These are phyloP conservation scores for Metschnikowia borealis DNA, from an alignment of 805 yeast species.

Conservation along the genomic window DNA sequence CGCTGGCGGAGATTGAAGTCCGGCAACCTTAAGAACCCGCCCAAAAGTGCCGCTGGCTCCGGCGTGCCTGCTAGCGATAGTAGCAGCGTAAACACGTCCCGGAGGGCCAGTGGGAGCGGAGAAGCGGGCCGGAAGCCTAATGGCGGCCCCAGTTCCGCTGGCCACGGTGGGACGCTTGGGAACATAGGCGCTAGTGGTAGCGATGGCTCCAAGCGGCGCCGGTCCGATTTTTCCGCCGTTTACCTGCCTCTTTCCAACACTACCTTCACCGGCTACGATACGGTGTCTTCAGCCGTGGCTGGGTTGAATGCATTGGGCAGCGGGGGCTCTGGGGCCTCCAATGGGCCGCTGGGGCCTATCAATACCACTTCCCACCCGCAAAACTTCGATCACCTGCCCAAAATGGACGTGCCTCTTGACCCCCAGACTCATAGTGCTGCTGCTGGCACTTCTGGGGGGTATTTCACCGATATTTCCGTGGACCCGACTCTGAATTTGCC, in stretches of 20 bases:
- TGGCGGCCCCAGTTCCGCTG: conserved; percentile 1
- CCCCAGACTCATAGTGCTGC: conserved; percentile 29
- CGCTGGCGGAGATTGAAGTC: conserved; percentile 72
- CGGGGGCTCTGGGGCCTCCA: neutral
- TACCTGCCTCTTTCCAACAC: conserved; percentile 35
- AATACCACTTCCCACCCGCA: conserved; percentile 19
- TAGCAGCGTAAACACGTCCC: conserved; percentile 1
- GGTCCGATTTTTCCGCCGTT: conserved; percentile 18
- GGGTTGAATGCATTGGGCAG: conserved; percentile 41
- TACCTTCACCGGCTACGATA: conserved; percentile 40
- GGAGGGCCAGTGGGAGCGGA: conserved; percentile 5
- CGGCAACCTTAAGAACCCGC: conserved; percentile 36
- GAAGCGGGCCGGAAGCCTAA: conserved; percentile 4
- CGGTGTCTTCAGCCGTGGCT: conserved; percentile 40
- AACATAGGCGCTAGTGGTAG: neutral
- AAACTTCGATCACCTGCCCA: conserved; percentile 24
- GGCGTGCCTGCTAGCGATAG: conserved; percentile 6
- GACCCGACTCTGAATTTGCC: conserved; percentile 47
- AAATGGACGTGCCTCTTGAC: conserved; percentile 27
- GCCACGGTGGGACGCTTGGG: neutral
- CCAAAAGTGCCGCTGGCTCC: conserved; percentile 28
- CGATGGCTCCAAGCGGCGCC: conserved; percentile 7
- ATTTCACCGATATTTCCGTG: conserved; percentile 40
- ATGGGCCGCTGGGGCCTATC: conserved; percentile 10
- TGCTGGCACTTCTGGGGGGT: conserved; percentile 36